phyloP scores from a whole-genome alignment of 2,329 filamentous ascomycete species.

The Colletotrichum tofieldiae region DNA sequence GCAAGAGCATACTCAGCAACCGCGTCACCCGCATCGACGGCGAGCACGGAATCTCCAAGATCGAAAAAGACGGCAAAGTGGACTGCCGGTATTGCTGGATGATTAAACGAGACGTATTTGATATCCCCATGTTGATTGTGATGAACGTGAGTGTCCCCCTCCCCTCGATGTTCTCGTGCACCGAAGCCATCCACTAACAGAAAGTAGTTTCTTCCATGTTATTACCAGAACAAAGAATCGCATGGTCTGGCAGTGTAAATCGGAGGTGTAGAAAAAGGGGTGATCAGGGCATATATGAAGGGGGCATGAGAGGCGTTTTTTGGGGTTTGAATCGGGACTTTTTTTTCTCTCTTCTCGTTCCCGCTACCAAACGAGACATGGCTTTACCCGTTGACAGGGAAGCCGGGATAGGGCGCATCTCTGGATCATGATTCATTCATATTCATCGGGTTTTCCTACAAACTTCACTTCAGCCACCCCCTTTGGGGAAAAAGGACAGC shows the following conservation, averaged over 20 bases:
- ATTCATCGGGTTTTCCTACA: conserved; percentile 12
- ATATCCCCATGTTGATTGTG: conserved; percentile 98
- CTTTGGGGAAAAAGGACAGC: background rate
- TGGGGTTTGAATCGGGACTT: background rate
- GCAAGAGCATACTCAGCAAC: conserved; percentile 69
- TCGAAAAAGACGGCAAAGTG: conserved; percentile 91
- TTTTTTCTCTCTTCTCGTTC: background rate
- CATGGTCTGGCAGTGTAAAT: conserved; percentile 69
- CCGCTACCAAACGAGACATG: conserved; percentile 14
- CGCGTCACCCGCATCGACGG: conserved; percentile 76
- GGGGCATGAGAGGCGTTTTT: conserved; percentile 53
- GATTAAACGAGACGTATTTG: conserved; percentile 96
- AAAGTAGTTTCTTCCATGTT: conserved; percentile 71
- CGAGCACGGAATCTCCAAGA: conserved; percentile 84
- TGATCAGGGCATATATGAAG: conserved; percentile 38
- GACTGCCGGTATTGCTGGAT: conserved; percentile 98
- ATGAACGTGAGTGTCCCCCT: conserved; percentile 84
- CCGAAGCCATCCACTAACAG: conserved; percentile 5
- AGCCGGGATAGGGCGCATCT: conserved; percentile 28
- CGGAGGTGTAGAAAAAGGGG: conserved; percentile 16
- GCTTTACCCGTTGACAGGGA: conserved; percentile 14
- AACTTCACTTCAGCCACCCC: conserved; percentile 26
- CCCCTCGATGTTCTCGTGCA: background rate
- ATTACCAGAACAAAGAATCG: conserved; percentile 71
- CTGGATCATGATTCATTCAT: conserved; percentile 16